Percentiles rank a stretch among this genome's conserved stretches.
Evolutionary conservation across 306 rosid species (phyloP).

Genomic region (Morella rubra): DNA sequence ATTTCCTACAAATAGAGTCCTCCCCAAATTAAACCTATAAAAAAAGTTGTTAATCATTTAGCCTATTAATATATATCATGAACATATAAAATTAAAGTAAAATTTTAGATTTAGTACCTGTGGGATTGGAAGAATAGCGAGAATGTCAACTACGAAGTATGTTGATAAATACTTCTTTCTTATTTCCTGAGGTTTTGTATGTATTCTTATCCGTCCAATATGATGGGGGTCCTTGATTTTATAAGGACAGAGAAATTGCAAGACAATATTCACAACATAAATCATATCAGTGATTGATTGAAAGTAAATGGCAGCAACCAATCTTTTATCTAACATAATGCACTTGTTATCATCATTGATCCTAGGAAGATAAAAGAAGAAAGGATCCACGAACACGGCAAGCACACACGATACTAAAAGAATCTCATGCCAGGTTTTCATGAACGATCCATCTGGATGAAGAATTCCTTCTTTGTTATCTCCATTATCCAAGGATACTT

Average conservation of each 20-base stretch:
- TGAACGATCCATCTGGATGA: conserved; percentile 86
- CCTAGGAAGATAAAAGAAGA: conserved; percentile 84
- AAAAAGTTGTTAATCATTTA: no score
- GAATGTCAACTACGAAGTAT: conserved; percentile 75
- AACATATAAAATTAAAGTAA: no score
- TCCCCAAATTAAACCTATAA: no score
- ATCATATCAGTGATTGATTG: conserved; percentile 82
- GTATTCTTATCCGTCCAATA: conserved; percentile 82
- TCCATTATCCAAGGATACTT: no score
- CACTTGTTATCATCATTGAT: conserved; percentile 63
- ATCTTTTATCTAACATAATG: conserved; percentile 56
- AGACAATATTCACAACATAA: conserved; percentile 69
- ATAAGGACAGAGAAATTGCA: conserved; percentile 81
- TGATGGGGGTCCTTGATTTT: conserved; percentile 81
- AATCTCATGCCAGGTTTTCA: conserved; percentile 85
- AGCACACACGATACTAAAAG: conserved; percentile 72
- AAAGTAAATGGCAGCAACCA: conserved; percentile 66
- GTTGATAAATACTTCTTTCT: conserved; percentile 64
- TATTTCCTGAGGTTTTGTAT: conserved; percentile 75
- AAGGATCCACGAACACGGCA: conserved; percentile 82
- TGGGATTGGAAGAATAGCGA: conserved; percentile 90
- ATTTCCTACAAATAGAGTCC: no score
- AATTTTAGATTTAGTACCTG: conserved; percentile 42
- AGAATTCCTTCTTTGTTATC: conserved; percentile 32
- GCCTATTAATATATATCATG: no score